Base-by-base conservation (phyloP, 768 basidiomycete genomes). In the Russula olivacea region DNA sequence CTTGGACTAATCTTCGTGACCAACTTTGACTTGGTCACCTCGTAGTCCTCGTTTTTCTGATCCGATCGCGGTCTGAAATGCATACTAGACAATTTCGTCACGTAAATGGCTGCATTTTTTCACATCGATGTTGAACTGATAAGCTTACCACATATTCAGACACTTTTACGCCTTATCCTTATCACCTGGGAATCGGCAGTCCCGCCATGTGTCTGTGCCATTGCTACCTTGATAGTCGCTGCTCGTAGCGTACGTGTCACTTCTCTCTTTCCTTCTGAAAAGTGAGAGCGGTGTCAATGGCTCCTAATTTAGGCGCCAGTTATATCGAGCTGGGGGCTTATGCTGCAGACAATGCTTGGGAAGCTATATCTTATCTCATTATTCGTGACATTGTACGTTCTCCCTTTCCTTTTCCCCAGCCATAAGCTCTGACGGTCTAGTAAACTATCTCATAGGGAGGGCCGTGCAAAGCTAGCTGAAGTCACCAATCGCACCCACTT, bases 341-440 rank as follows among this genome's bases (percentile, higher is more conserved):
- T 68, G 56, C 67, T 72, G 43, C 71, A 72, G 48, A 55, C 64
- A 6, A 61, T 73, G 15, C 63, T 73, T 2, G 72, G 72, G 4
- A 73, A 73, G 57, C 61, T 73, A 40, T 73, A 73, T 59, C 69
- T 71, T 0, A 71, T 73, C 23, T 73, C 72, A 1, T 63, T 73
- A 0, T 71, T 73, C 15, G 69, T 68, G 21, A 71, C 70, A 8
- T 50, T 73, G 72, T 72, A 53, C 41, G 71, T 64, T 48, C 23
- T 51, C 30, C 14, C n/a, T 14, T 32, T 4, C 2, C 4, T 9
- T 47, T 40, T 2, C 2, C 12, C 17, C 8, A n/a, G 6, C 47
- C 2, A 48, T 19, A n/a, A 25, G 41, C 19, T 36, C 2, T 21
- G 19, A 32, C 11, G 7, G 43, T 19, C 7, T 15, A 7, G n/a